These are phyloP conservation scores for Pseudogymnoascus sp. DNA, from an alignment of 2,329 filamentous ascomycete species.

Conservation along the genomic window DNA sequence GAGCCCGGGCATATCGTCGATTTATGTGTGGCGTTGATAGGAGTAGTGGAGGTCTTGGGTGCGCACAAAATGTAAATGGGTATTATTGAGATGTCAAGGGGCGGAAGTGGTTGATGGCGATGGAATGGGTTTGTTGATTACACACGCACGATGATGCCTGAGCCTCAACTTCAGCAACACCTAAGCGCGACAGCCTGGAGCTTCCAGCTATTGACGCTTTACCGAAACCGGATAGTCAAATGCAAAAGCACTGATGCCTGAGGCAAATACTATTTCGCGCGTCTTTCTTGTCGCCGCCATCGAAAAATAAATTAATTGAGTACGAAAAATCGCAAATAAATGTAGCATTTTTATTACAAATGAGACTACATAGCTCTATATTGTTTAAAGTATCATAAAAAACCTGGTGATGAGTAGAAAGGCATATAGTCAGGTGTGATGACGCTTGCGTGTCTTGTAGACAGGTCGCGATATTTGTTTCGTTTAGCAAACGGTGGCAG, in stretches of 20 bases:
- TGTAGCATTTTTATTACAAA: slow-evolving; percentile 4
- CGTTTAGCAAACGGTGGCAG: slow-evolving; percentile 9
- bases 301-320: slow-evolving; percentile 8
- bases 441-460: slow-evolving; percentile 7
- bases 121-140: slow-evolving; percentile 12
- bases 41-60: not conserved
- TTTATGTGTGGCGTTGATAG: slow-evolving; percentile 11
- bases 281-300: not conserved
- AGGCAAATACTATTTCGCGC: not conserved
- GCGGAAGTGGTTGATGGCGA: slow-evolving; percentile 3
- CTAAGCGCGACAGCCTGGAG: slow-evolving; percentile 9
- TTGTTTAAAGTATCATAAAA: not conserved
- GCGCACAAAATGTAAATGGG: not conserved
- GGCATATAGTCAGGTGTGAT: not conserved
- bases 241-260: not conserved
- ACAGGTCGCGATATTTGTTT: slow-evolving; percentile 9
- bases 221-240: not conserved
- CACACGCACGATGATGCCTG: slow-evolving; percentile 7
- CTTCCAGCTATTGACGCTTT: not conserved
- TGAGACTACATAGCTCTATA: not conserved
- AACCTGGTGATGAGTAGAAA: not conserved
- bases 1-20: slow-evolving; percentile 70
- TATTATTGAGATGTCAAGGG: not conserved
- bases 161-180: slow-evolving; percentile 10
- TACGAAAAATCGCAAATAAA: not conserved